Base-by-base conservation (phyloP, 1,284 basidiomycete species). In the Ceratobasidium sp. region DNA sequence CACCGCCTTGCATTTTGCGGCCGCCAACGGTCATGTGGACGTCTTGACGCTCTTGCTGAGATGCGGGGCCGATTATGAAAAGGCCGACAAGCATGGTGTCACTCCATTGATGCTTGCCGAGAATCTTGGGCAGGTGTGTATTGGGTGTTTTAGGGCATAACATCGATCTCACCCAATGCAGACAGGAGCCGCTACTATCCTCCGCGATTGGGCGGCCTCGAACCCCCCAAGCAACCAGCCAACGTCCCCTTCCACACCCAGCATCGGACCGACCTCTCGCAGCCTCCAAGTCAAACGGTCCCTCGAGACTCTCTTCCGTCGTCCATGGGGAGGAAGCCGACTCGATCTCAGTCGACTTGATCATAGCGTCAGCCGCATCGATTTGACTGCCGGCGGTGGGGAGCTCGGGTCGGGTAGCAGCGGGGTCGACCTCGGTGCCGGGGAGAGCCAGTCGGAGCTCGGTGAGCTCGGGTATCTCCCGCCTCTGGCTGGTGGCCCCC, bases 1-100 rank as follows among this genome's bases (percentile, higher is more conserved):
- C 0, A 96, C 94, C 0, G 92, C 95, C 0, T 87, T 97, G n/a
- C 95, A 97, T 79, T 97, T 97, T 79, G 95, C 95, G 5, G 91
- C 94, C 32, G 94, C 95, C 26, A 95, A 96, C 76, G 94, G 94
- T 3, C 93, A 97, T 80, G 87, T 87, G 36, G 80, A 84, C 21
- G 87, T 94, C 76, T 87, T 94, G 50, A 86, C 85, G 74, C 87
- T 91, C 34, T 87, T 97, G 50, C 87, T 97, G 34, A 85, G 89
- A 10, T 88, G 88, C 76, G 94, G 94, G 43, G 95, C 95, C 3
- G 85, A 88, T 72, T 87, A 93, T 26, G 85, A 90, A 79, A 87
- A 88, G 71, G 80, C 88, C 21, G 95, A 97, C 82, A 97, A 97
- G 80, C 89, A 94, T 80, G 93, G 92, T 6, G 83, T 93, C 75